Base-by-base conservation (phyloP, 768 basidiomycete species). In the Dioszegia aurantiaca region DNA sequence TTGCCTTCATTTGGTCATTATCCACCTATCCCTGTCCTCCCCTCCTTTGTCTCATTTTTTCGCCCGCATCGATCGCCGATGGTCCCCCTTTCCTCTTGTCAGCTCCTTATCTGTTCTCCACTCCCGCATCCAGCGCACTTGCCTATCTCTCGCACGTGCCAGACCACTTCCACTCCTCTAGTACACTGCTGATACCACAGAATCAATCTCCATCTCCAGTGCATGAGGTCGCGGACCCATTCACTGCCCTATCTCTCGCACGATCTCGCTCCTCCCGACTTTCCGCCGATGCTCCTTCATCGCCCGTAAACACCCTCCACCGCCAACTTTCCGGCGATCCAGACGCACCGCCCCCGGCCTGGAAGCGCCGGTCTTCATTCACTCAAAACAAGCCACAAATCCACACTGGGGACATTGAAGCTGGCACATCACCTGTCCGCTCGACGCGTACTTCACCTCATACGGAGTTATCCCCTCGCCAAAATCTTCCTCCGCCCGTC, bases 311-410 rank as follows among this genome's bases (percentile, higher is more conserved):
- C 56, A 64, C 51, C 11, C 58, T 72, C 19, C 66, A 69, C 40
- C 62, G 66, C 14, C 63, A 65, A 42, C 56, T 72, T 17, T 58
- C 70, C 16, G 68, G 66, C 30, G 68, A 69, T 39, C 67, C 65
- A 3, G 68, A 67, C 39, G 47, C 60, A 2, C 68, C 69, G 16
- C 69, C 71, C 37, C 69, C 71, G 9, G 71, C 66, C 12, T 75
- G 74, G 74, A 68, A 71, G 51, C 62, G 74, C 24, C 58, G 74
- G n/a, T 41, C 70, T 8, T 63, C 64, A 16, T 39, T 56, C 55
- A 56, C 45, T 42, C 41, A 55, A 45, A 53, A 53, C 4, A n/a
- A 41, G 21, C 30, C 42, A 48, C 55, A 30, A 43, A 33, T 12
- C 28, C 28, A 47, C 39, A 14, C 28, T 11, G 23, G n/a, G 19